Percentiles rank a stretch among this genome's conserved stretches.
Conservation (phyloP, 306 rosid genomes). For the Cicer bijugum region DNA sequence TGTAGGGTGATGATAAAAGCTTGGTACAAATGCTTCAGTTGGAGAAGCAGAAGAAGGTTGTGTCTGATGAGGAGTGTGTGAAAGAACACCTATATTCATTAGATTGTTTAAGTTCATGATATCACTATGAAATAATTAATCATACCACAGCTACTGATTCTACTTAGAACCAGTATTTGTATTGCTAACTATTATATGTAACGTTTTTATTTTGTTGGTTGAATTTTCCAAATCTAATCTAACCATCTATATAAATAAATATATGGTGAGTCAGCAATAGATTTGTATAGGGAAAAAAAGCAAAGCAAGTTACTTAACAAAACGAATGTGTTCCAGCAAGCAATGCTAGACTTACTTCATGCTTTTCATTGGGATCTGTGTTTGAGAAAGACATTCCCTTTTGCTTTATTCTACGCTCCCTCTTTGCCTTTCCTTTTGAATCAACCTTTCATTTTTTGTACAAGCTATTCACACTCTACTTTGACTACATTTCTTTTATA, state of each 20-base stretch:
- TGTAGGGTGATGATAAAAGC: conserved; percentile 47
- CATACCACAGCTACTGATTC: no score
- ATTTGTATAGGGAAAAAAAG: conserved; percentile 53
- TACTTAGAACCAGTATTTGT: conserved; percentile 48
- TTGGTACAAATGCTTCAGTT: conserved; percentile 46
- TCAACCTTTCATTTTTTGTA: conserved; percentile 13
- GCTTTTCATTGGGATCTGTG: conserved; percentile 85
- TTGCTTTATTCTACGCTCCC: conserved; percentile 57
- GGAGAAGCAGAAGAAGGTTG: conserved; percentile 47
- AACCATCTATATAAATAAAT: conserved; percentile 45
- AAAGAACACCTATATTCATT: conserved; percentile 54
- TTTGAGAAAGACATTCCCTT: conserved; percentile 75
- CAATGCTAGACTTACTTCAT: conserved; percentile 59
- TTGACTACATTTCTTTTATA: neutral
- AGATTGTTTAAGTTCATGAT: conserved; percentile 38
- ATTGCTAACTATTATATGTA: conserved; percentile 1
- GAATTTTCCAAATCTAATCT: conserved; percentile 51
- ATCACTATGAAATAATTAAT: conserved; percentile 32
- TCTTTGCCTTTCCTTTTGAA: conserved; percentile 41
- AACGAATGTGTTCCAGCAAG: conserved; percentile 74
- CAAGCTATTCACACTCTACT: conserved; percentile 2
- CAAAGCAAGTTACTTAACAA: conserved; percentile 58
- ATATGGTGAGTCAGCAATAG: conserved; percentile 42
- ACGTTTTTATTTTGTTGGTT: conserved; percentile 42
- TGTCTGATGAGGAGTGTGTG: conserved; percentile 41